phyloP scores from a whole-genome alignment of 2,329 filamentous ascomycete genomes.

The Paramyrothecium roridum region DNA sequence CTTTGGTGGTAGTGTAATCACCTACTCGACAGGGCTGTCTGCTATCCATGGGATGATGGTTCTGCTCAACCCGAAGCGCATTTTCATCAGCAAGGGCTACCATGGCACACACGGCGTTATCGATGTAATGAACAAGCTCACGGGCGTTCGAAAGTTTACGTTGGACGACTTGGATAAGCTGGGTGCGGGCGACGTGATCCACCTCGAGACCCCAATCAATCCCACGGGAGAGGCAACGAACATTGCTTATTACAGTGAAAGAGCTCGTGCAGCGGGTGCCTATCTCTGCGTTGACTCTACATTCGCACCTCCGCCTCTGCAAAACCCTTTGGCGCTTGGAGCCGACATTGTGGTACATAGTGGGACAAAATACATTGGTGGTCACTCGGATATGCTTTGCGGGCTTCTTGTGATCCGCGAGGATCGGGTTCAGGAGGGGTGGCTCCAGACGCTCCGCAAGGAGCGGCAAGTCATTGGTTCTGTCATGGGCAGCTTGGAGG shows the following conservation, averaged over 20 bases:
- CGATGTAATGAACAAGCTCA: slow-evolving; percentile 68
- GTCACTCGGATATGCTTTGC: slow-evolving; percentile 90
- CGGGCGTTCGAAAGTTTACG: slow-evolving; percentile 68
- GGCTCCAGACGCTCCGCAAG: no score
- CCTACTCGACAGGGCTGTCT: slow-evolving; percentile 80
- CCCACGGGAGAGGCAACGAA: slow-evolving; percentile 79
- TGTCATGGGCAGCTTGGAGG: slow-evolving; percentile 86
- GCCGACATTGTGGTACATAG: slow-evolving; percentile 89
- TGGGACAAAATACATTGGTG: slow-evolving; percentile 94
- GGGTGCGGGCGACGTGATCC: slow-evolving; percentile 75
- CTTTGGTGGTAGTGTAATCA: slow-evolving; percentile 66
- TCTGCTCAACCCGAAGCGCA: slow-evolving; percentile 76
- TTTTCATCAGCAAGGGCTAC: slow-evolving; percentile 83
- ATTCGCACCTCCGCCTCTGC: slow-evolving; percentile 85
- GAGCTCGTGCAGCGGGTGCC: slow-evolving; percentile 70
- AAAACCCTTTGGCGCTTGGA: slow-evolving; percentile 78
- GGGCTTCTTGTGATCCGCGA: no score
- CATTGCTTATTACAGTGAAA: slow-evolving; percentile 67
- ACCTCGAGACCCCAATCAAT: slow-evolving; percentile 92
- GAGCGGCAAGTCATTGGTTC: no score
- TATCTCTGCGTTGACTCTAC: slow-evolving; percentile 84
- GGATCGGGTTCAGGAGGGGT: no score
- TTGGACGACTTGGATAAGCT: slow-evolving; percentile 66
- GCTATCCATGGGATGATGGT: slow-evolving; percentile 87
- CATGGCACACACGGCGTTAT: slow-evolving; percentile 92